These are phyloP conservation scores for Fomitiporia mediterranea DNA, from an alignment of 1,284 basidiomycete species.

Conservation along the genomic window DNA sequence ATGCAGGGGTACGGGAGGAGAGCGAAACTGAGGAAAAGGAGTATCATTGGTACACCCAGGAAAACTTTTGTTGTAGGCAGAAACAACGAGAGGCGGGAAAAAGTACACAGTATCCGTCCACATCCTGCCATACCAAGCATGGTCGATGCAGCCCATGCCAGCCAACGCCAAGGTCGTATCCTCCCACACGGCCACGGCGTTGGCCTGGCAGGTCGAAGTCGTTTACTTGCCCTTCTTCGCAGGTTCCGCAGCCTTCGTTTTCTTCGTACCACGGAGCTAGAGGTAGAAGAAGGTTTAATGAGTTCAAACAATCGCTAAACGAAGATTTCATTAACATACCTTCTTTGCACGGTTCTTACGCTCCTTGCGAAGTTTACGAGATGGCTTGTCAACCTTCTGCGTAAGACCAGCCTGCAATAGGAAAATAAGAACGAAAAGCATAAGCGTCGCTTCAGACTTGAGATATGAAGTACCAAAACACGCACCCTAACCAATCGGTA, in stretches of 20 bases:
- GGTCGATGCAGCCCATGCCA: neutral
- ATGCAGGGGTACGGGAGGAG: slow-evolving; percentile 4
- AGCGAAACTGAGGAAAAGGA: neutral
- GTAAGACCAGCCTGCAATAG: slow-evolving; percentile 72
- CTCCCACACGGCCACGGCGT: neutral
- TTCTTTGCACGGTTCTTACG: slow-evolving; percentile 99
- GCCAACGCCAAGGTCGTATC: neutral
- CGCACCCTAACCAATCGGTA: slow-evolving; percentile 93
- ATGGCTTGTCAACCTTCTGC: slow-evolving; percentile 85
- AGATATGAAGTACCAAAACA: no score
- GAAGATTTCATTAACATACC: slow-evolving; percentile 41
- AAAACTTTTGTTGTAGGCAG: slow-evolving; percentile 18
- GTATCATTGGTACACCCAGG: slow-evolving; percentile 22
- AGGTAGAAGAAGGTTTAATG: slow-evolving; percentile 9
- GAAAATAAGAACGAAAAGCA: slow-evolving; percentile 1
- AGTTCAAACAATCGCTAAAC: neutral
- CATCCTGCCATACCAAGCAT: neutral
- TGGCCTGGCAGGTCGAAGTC: neutral
- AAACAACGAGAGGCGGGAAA: slow-evolving; percentile 2
- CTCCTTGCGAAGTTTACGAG: slow-evolving; percentile 98
- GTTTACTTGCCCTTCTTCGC: slow-evolving; percentile 82
- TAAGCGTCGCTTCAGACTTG: no score
- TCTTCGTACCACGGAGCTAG: slow-evolving; percentile 88
- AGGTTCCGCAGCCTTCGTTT: slow-evolving; percentile 86
- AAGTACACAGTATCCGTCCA: slow-evolving; percentile 11